Conservation (phyloP, 2,329 filamentous ascomycete genomes). For the Fusarium sp. region DNA sequence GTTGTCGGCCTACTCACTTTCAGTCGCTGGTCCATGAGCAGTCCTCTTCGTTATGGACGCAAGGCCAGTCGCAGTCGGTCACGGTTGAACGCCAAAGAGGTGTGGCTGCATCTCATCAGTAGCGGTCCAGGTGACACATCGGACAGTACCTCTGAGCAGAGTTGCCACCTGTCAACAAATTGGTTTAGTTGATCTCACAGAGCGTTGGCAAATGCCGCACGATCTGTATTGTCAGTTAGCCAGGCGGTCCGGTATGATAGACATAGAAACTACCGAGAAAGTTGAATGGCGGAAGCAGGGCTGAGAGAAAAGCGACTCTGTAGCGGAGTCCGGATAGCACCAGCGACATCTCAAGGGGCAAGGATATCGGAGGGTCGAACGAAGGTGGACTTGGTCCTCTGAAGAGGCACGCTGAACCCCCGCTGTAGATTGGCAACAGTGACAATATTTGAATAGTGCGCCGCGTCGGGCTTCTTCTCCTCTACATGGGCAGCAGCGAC, state of each 20-base stretch:
- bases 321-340: not conserved
- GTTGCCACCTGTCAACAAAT: too few species aligned
- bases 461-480: too few species aligned
- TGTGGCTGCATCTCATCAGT: not conserved
- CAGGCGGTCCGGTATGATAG: not conserved
- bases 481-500: accelerated
- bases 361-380: not conserved
- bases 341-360: too few species aligned
- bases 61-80: not conserved
- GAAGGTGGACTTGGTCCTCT: accelerated
- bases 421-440: not conserved
- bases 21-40: too few species aligned
- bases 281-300: not conserved
- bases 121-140: accelerated
- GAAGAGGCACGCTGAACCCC: not conserved
- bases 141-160: not conserved
- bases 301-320: too few species aligned
- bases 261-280: not conserved
- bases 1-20: not conserved
- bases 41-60: too few species aligned
- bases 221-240: not conserved
- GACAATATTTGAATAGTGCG: accelerated
- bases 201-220: too few species aligned
- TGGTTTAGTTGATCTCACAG: not conserved
- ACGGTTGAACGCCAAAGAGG: not conserved